Percentiles rank a stretch among this genome's conserved stretches.
Evolutionary conservation across 805 yeast genomes (phyloP).

Genomic region (Kazachstania kunashirensis): DNA sequence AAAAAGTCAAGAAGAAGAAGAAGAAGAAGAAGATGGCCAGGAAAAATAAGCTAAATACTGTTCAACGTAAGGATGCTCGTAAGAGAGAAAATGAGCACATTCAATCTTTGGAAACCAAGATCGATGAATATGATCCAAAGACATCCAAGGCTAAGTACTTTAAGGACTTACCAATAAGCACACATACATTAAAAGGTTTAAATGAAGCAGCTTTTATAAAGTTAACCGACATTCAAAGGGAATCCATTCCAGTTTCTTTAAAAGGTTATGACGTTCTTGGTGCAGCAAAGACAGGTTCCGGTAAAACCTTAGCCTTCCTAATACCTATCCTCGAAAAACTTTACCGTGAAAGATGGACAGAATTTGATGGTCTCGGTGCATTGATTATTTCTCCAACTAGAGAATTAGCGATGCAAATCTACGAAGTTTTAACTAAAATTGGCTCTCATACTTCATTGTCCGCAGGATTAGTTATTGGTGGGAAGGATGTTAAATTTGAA

Average conservation of each 20-base stretch:
- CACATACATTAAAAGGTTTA: slow-evolving; percentile 58
- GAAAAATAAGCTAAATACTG: slow-evolving; percentile 26
- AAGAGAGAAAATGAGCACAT: slow-evolving; percentile 30
- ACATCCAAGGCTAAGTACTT: slow-evolving; percentile 40
- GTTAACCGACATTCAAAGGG: slow-evolving; percentile 79
- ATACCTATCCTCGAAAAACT: slow-evolving; percentile 71
- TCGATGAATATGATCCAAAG: slow-evolving; percentile 45
- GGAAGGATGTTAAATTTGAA: slow-evolving; percentile 77
- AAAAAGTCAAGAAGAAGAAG: neutral
- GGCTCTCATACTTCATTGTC: slow-evolving; percentile 69
- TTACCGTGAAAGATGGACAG: slow-evolving; percentile 64
- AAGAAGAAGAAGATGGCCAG: slow-evolving; percentile 28
- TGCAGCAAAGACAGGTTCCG: slow-evolving; percentile 79
- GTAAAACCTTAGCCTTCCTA: slow-evolving; percentile 80
- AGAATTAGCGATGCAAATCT: slow-evolving; percentile 83
- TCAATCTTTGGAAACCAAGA: slow-evolving; percentile 38
- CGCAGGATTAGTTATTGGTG: slow-evolving; percentile 90
- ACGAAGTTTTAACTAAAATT: slow-evolving; percentile 74
- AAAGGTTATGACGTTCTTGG: slow-evolving; percentile 75
- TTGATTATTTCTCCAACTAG: slow-evolving; percentile 85
- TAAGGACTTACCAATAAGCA: slow-evolving; percentile 67
- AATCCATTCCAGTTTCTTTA: slow-evolving; percentile 64
- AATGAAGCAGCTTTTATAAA: slow-evolving; percentile 67
- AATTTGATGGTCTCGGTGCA: slow-evolving; percentile 81
- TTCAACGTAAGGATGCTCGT: slow-evolving; percentile 33